Percentiles rank a stretch among this genome's conserved stretches.
These are phyloP conservation scores for Penicillium antarcticum DNA, from an alignment of 495 filamentous ascomycete species.

Conservation along the genomic window DNA sequence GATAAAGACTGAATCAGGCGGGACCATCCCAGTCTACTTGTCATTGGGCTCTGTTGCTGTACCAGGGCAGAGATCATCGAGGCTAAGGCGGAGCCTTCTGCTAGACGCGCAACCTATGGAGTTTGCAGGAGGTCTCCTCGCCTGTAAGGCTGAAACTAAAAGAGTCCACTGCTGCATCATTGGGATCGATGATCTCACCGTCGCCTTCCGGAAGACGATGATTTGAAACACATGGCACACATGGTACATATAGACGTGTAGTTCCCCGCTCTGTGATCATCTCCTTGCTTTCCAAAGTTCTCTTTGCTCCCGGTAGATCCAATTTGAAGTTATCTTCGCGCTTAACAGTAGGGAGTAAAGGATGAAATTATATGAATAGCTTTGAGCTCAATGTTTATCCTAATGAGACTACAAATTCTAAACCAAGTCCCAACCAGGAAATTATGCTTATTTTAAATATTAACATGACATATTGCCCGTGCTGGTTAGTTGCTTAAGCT, in stretches of 20 bases:
- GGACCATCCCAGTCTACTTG: not conserved
- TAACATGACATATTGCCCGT: no score
- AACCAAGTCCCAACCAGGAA: no score
- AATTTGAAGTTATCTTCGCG: no score
- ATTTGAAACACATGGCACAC: not conserved
- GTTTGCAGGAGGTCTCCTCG: constrained; percentile 1
- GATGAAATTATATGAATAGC: no score
- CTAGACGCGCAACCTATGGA: not conserved
- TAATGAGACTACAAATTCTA: no score
- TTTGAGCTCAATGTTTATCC: no score
- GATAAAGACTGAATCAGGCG: not conserved
- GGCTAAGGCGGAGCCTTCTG: not conserved
- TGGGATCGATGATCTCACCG: not conserved
- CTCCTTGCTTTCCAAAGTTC: not conserved
- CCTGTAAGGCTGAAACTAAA: constrained; percentile 24
- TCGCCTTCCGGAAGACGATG: not conserved
- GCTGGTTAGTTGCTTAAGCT: no score
- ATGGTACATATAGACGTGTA: not conserved
- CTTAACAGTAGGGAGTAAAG: no score
- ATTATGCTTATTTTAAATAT: no score
- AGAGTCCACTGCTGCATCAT: constrained; percentile 12
- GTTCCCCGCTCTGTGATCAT: not conserved
- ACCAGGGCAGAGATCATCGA: not conserved
- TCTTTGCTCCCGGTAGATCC: not conserved
- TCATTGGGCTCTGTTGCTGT: not conserved